These are phyloP conservation scores for Psilocybe mexicana DNA, from an alignment of 1,284 basidiomycete genomes.

Conservation along the genomic window DNA sequence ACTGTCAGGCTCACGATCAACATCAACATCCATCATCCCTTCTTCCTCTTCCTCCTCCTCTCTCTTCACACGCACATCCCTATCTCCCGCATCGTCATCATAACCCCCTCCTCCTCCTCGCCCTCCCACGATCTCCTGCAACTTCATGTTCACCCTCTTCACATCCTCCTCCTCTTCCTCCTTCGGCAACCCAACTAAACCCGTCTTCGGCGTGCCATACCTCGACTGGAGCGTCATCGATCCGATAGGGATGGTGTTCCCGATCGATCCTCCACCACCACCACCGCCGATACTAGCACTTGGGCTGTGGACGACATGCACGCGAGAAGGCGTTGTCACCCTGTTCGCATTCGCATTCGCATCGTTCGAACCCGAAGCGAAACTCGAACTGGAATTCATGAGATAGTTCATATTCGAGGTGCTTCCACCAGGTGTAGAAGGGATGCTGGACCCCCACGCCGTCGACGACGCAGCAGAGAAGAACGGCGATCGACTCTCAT, in stretches of 20 bases:
- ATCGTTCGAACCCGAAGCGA: too few relatives aligned
- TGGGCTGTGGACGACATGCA: not conserved
- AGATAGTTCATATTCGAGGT: constrained; percentile 11
- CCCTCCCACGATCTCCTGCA: not conserved
- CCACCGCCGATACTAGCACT: not conserved
- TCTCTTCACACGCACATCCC: not conserved
- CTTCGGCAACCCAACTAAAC: constrained; percentile 23
- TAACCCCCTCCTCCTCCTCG: constrained; percentile 20
- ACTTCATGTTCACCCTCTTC: constrained; percentile 1
- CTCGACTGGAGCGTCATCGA: constrained; percentile 33
- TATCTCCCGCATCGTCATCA: constrained; percentile 24
- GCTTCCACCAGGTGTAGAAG: constrained; percentile 32
- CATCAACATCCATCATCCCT: constrained; percentile 5
- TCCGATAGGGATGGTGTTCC: constrained; percentile 21
- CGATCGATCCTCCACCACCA: constrained; percentile 19
- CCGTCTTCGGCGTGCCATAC: constrained; percentile 32
- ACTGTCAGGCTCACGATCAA: not conserved
- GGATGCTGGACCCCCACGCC: constrained; percentile 30
- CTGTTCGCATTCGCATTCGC: not conserved
- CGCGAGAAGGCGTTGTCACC: too few relatives aligned
- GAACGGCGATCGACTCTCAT: constrained; percentile 21
- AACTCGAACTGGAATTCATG: not conserved
- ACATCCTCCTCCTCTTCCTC: constrained; percentile 21
- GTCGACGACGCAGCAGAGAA: constrained; percentile 23
- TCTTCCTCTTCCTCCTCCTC: not conserved